Evolutionary conservation across 306 rosid species (phyloP).

Genomic region (Vigna mungo): DNA sequence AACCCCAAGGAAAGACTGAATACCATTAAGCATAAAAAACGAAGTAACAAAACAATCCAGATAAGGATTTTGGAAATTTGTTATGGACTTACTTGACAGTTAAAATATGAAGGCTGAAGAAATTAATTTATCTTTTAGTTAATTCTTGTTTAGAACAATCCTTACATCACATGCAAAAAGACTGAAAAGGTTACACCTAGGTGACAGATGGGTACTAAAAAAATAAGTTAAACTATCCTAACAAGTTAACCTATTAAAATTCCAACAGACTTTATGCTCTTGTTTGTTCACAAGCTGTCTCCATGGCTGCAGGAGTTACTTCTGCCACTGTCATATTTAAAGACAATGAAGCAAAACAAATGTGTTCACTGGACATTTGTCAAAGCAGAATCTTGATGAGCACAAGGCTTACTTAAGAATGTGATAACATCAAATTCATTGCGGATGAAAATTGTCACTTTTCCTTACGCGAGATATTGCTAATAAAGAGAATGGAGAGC

Average conservation of each 20-base stretch:
- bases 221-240: too few species aligned
- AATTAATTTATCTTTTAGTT: too few species aligned
- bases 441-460: not conserved
- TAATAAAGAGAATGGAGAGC: constrained; percentile 27
- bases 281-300: not conserved
- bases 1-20: not conserved
- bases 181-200: too few species aligned
- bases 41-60: not conserved
- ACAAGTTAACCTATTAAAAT: too few species aligned
- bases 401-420: constrained; percentile 13
- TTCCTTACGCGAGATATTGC: constrained; percentile 9
- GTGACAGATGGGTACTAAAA: too few species aligned
- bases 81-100: not conserved
- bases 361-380: not conserved
- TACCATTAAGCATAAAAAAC: constrained; percentile 5
- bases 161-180: too few species aligned
- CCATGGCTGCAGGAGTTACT: constrained; percentile 25
- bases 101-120: too few species aligned
- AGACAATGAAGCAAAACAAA: not conserved
- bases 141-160: too few species aligned
- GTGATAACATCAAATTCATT: constrained; percentile 3
- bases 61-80: not conserved
- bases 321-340: constrained; percentile 26
- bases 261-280: not conserved
- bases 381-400: constrained; percentile 8